Evolutionary conservation across 192 early-diverging fungal genomes (phyloP).

Genomic region (Tieghemiomyces parasiticus): DNA sequence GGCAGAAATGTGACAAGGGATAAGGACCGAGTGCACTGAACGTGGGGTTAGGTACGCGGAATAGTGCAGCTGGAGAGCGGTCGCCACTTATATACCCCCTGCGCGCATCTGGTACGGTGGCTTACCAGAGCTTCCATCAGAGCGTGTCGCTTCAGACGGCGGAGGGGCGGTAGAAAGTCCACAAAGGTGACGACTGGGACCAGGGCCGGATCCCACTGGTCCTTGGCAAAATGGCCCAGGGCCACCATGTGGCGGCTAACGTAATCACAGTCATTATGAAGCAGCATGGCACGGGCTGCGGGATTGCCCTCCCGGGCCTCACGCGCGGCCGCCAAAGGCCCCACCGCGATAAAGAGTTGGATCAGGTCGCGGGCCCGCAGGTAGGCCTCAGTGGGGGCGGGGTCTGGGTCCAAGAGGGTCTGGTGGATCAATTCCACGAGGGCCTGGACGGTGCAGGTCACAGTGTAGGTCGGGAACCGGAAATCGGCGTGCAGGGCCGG

Average conservation of each 20-base stretch:
- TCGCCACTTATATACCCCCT: no score
- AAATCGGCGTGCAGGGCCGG: background rate
- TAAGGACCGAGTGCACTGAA: no score
- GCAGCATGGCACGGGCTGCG: constrained; percentile 17
- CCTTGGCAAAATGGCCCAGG: constrained; percentile 17
- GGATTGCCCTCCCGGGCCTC: background rate
- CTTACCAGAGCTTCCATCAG: no score
- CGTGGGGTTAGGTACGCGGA: no score
- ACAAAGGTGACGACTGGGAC: constrained; percentile 19
- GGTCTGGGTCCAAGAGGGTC: background rate
- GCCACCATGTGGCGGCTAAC: constrained; percentile 22
- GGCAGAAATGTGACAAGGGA: no score
- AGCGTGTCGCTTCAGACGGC: constrained; percentile 12
- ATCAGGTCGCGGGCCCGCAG: background rate
- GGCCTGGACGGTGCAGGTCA: background rate
- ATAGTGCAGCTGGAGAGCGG: no score
- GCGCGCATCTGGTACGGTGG: no score
- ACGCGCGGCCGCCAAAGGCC: background rate
- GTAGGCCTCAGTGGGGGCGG: background rate
- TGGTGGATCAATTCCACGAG: constrained; percentile 5
- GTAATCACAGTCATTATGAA: constrained; percentile 28
- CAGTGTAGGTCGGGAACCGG: background rate
- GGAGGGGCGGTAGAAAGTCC: constrained; percentile 21
- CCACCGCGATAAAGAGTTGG: background rate
- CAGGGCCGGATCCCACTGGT: constrained; percentile 18